Conservation (phyloP, 352 stramenopile genomes). For the Phytopythium kandeliae region DNA sequence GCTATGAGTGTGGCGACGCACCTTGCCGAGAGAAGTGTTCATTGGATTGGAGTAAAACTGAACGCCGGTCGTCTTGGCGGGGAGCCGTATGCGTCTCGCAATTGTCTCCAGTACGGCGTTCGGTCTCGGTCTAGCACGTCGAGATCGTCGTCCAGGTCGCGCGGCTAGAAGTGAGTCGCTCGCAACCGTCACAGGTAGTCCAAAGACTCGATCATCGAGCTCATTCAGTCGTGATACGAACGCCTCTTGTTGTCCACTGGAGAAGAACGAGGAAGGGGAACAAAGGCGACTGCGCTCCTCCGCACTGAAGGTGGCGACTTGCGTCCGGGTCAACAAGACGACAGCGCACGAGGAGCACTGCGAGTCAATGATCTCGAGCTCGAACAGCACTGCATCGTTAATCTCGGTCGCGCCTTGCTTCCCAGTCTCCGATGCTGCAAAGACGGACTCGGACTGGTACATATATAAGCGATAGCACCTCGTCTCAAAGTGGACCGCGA, state of each 20-base stretch:
- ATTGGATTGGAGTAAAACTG: constrained; percentile 15
- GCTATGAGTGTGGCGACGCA: constrained; percentile 2
- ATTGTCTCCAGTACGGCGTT: constrained; percentile 15
- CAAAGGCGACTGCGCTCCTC: constrained; percentile 1
- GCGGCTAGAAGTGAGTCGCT: not conserved
- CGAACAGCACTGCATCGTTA: constrained; percentile 6
- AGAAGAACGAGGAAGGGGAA: not conserved
- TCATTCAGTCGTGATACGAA: not conserved
- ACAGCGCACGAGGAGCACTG: constrained; percentile 9
- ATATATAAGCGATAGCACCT: constrained; percentile 24
- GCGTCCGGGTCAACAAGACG: constrained; percentile 6
- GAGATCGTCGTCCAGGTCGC: not conserved
- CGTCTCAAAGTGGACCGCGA: constrained; percentile 24
- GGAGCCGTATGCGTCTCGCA: constrained; percentile 2
- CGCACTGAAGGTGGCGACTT: constrained; percentile 13
- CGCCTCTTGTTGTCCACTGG: not conserved
- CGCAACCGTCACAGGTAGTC: not conserved
- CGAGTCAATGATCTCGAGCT: constrained; percentile 24
- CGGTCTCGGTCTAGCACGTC: constrained; percentile 2
- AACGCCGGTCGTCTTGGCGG: not conserved
- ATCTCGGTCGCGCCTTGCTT: not conserved
- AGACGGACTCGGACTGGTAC: constrained; percentile 12
- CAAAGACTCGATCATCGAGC: not conserved
- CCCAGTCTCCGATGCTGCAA: not conserved
- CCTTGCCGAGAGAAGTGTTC: constrained; percentile 39